These are phyloP conservation scores for Penicillium sp. DNA, from an alignment of 2,329 filamentous ascomycete genomes.

Conservation along the genomic window DNA sequence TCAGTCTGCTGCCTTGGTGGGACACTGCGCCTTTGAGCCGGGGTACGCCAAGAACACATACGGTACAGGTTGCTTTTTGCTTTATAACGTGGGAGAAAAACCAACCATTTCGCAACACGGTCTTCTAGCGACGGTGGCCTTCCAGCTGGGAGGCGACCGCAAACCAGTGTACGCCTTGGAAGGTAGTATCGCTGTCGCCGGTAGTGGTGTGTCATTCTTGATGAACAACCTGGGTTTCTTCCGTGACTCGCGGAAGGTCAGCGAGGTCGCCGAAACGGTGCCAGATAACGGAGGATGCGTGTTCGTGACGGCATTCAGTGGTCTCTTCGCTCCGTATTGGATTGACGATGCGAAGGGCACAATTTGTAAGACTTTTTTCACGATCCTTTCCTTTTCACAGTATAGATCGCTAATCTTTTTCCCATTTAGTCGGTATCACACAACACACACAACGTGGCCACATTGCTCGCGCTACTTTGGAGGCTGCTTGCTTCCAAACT, in stretches of 20 bases:
- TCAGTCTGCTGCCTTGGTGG: slow-evolving; percentile 80
- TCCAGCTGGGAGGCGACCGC: slow-evolving; percentile 68
- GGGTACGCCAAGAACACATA: slow-evolving; percentile 89
- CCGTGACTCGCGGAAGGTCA: slow-evolving; percentile 59
- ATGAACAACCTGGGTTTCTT: slow-evolving; percentile 64
- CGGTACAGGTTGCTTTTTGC: slow-evolving; percentile 81
- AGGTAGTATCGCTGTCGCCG: slow-evolving; percentile 77
- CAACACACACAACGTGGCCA: slow-evolving; percentile 81
- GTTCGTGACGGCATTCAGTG: slow-evolving; percentile 86
- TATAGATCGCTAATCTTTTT: slow-evolving; percentile 10
- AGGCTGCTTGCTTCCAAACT: slow-evolving; percentile 89
- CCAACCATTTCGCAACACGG: slow-evolving; percentile 83
- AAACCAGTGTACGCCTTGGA: slow-evolving; percentile 77
- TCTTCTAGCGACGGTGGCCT: slow-evolving; percentile 80
- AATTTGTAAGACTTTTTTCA: slow-evolving; percentile 56
- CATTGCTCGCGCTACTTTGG: slow-evolving; percentile 82
- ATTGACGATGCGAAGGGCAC: slow-evolving; percentile 89
- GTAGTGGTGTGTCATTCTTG: slow-evolving; percentile 73
- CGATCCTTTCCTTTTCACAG: background rate
- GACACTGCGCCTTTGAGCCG: slow-evolving; percentile 76
- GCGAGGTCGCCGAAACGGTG: slow-evolving; percentile 60
- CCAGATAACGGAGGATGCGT: slow-evolving; percentile 77
- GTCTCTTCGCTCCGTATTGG: slow-evolving; percentile 90
- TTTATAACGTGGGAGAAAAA: slow-evolving; percentile 82
- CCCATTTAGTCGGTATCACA: slow-evolving; percentile 65